Conservation (phyloP, 2,329 filamentous ascomycete genomes). For the Pyrenochaeta sp. region DNA sequence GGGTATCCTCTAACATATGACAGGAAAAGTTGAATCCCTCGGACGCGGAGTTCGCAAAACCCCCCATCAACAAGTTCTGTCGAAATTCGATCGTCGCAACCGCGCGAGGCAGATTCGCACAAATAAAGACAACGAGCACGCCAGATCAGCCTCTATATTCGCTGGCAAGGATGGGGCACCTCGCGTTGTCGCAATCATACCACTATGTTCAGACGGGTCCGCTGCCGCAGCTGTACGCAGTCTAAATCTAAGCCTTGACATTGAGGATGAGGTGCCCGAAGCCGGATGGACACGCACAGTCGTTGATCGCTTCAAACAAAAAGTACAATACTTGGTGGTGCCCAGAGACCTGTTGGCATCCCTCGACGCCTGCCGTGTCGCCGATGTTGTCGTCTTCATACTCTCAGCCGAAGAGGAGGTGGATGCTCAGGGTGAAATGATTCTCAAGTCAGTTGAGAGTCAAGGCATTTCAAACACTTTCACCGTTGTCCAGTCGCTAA, state of each 20-base stretch:
- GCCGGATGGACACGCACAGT: slow-evolving; percentile 69
- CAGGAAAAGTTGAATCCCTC: slow-evolving; percentile 76
- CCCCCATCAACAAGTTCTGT: slow-evolving; percentile 95
- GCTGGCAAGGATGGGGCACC: slow-evolving; percentile 86
- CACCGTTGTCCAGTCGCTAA: slow-evolving; percentile 80
- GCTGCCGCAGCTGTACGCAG: slow-evolving; percentile 70
- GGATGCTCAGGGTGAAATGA: slow-evolving; percentile 81
- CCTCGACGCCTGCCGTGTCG: slow-evolving; percentile 84
- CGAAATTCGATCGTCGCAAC: slow-evolving; percentile 93
- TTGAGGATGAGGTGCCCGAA: slow-evolving; percentile 69
- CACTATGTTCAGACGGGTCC: slow-evolving; percentile 78
- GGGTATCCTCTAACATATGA: slow-evolving; percentile 20
- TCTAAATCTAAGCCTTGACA: slow-evolving; percentile 81
- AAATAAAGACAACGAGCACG: slow-evolving; percentile 82
- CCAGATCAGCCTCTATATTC: slow-evolving; percentile 81
- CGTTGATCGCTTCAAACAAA: slow-evolving; percentile 94
- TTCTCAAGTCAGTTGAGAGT: slow-evolving; percentile 86
- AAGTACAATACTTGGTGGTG: slow-evolving; percentile 81
- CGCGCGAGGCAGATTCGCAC: slow-evolving; percentile 90
- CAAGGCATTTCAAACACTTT: slow-evolving; percentile 95
- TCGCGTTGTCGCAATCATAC: slow-evolving; percentile 85
- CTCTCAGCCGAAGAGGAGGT: slow-evolving; percentile 84
- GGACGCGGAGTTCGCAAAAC: slow-evolving; percentile 82
- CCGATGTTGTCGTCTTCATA: slow-evolving; percentile 90
- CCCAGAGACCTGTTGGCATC: slow-evolving; percentile 77